Conservation (phyloP, 176 grass and related monocot species). For the Metroxylon sagu region DNA sequence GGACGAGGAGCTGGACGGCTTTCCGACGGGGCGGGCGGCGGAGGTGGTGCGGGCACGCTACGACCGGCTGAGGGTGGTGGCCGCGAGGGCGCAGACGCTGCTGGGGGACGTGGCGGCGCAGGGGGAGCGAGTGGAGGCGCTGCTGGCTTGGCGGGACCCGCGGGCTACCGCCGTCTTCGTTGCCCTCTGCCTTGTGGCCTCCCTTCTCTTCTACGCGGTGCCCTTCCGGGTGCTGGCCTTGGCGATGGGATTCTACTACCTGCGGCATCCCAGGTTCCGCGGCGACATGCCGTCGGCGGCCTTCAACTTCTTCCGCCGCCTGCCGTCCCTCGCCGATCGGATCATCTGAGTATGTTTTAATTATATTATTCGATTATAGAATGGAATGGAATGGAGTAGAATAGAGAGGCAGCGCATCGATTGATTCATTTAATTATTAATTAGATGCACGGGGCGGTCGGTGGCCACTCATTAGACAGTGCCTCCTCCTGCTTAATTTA, state of each 20-base stretch:
- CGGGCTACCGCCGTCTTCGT: constrained; percentile 74
- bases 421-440: too few species aligned
- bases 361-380: too few species aligned
- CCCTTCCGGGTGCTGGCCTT: constrained; percentile 69
- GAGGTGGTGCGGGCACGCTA: constrained; percentile 69
- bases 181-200: constrained; percentile 35
- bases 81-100: constrained; percentile 74
- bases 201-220: constrained; percentile 63
- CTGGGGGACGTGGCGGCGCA: constrained; percentile 88
- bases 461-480: too few species aligned
- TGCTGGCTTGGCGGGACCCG: constrained; percentile 84
- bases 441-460: too few species aligned
- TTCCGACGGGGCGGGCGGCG: constrained; percentile 55
- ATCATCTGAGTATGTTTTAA: constrained; percentile 32
- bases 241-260: constrained; percentile 64
- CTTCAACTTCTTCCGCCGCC: constrained; percentile 93
- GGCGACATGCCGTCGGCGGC: constrained; percentile 79
- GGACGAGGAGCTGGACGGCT: constrained; percentile 89
- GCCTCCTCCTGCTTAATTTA: too few species aligned
- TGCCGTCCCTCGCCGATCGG: constrained; percentile 72
- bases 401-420: too few species aligned
- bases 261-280: constrained; percentile 87
- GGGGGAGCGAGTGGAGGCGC: constrained; percentile 78
- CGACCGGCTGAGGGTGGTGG: constrained; percentile 76
- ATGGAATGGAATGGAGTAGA: too few species aligned